A percentile compares a stretch with the other conserved stretches of the same genome.
These are phyloP conservation scores for Aspergillus amoenus DNA, from an alignment of 2,329 filamentous ascomycete species.

Conservation along the genomic window DNA sequence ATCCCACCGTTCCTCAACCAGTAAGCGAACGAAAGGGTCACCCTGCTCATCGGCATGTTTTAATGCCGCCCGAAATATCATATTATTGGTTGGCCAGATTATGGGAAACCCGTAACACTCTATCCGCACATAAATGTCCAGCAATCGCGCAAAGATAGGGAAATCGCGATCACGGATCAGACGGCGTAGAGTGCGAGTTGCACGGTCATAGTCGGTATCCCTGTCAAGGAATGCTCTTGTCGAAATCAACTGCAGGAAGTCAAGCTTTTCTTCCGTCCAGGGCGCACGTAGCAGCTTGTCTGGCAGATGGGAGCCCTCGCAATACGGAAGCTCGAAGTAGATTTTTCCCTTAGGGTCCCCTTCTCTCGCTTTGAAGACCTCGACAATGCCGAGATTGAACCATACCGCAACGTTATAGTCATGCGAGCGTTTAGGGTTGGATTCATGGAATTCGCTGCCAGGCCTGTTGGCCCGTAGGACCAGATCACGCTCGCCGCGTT, in stretches of 20 bases:
- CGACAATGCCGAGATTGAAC: conserved; percentile 39
- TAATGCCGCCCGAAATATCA: conserved; percentile 33
- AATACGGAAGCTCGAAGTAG: conserved; percentile 36
- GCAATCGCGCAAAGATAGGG: conserved; percentile 31
- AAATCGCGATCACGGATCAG: conserved; percentile 38
- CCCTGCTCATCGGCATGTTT: conserved; percentile 25
- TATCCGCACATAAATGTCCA: conserved; percentile 31
- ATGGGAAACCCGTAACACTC: conserved; percentile 32
- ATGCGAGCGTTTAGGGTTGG: background rate
- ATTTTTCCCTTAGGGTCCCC: conserved; percentile 30
- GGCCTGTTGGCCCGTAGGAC: conserved; percentile 22
- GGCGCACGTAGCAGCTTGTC: conserved; percentile 38
- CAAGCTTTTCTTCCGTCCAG: conserved; percentile 40
- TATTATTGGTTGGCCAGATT: conserved; percentile 34
- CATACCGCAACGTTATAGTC: conserved; percentile 36
- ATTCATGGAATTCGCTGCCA: background rate
- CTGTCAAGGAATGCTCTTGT: conserved; percentile 40
- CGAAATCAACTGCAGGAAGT: conserved; percentile 39
- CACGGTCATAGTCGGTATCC: conserved; percentile 28
- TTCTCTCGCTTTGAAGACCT: conserved; percentile 29
- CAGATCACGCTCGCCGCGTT: conserved; percentile 34
- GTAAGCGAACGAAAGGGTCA: conserved; percentile 36
- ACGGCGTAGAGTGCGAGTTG: conserved; percentile 30
- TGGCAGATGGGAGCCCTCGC: conserved; percentile 34
- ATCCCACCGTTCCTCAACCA: conserved; percentile 35